Base-by-base conservation (phyloP, 495 filamentous ascomycete species). In the Xylona heveae region DNA sequence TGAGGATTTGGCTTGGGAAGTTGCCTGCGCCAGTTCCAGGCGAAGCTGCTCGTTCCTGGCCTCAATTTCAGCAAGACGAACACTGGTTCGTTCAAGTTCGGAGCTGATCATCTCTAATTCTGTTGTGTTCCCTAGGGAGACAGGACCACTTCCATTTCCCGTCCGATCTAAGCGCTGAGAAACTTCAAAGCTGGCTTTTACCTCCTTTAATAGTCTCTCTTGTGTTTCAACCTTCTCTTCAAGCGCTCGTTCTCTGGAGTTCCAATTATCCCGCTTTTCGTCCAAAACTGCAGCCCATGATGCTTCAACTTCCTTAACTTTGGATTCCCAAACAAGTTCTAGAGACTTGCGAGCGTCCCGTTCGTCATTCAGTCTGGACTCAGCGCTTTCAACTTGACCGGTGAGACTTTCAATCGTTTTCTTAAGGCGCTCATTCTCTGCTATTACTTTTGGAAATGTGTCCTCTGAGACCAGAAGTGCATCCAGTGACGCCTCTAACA, bases 181-280 rank as follows among this genome's bases (percentile, higher is more conserved):
- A 26, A 99, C 90, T 48, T 99, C 88, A 45, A 93, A 94, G 51
- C 72, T 93, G 14, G 88, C 88, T 55, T 94, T 95, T 39, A 95
- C 64, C 43, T 95, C 88, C 47, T 79, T 93, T 30, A 99, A 51
- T 24, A 95, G 54, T 5, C 82, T 71, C 19, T 99, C 88, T 46
- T 95, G 88, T 41, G 75, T 85, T 47, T 92, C 88, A 14, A 91
- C 59, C 49, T 93, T 94, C 40, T 94, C 85, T 43, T 88, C 81
- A 24, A 94, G 55, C 24, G 66, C 76, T 50, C 76, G 78, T 59
- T 99, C 88, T 49, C 92, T 95, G 19, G 84, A 77, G 36, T 76
- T 69, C 88, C 88, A 95, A 46, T 95, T 95, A 46, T 84, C 80
- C 38, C 80, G 71, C 55, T 94, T 94, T 59, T 99, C 88, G 20